phyloP scores from a whole-genome alignment of 2,329 filamentous ascomycete species.

The Diplodia mutila region DNA sequence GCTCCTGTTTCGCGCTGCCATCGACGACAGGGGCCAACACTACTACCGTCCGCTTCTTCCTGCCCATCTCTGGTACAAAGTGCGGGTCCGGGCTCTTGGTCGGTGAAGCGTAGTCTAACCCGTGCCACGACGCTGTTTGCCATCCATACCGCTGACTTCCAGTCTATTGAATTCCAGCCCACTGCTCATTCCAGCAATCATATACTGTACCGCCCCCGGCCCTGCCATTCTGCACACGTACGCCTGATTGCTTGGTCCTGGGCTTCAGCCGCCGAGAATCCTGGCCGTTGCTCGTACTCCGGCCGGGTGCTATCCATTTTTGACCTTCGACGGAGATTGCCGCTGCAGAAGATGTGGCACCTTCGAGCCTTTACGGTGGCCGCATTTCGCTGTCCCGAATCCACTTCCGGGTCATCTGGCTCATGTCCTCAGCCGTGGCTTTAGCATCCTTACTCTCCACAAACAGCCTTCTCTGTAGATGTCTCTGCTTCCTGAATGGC shows the following conservation, averaged over 20 bases:
- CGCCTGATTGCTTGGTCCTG: neutral
- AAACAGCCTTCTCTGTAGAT: neutral
- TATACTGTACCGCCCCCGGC: no score
- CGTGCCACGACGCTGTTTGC: neutral
- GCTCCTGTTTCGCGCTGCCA: slow-evolving; percentile 2
- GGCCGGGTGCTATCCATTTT: neutral
- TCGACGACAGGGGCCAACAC: neutral
- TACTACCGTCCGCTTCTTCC: neutral
- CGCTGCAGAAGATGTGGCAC: neutral
- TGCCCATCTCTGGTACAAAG: neutral
- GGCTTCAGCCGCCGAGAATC: neutral
- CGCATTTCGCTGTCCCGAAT: neutral
- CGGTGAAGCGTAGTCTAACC: neutral
- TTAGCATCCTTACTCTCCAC: neutral
- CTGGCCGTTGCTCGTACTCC: neutral
- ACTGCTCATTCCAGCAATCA: slow-evolving; percentile 3
- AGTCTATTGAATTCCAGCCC: slow-evolving; percentile 15
- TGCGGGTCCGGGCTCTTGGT: neutral
- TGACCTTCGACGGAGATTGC: neutral
- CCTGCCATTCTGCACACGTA: neutral
- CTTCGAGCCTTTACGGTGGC: neutral
- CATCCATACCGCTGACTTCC: neutral
- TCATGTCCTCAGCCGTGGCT: neutral
- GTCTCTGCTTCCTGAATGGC: slow-evolving; percentile 2
- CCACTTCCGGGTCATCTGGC: neutral